Conservation (phyloP, 2,329 filamentous ascomycete species). For the Ustulina deusta region DNA sequence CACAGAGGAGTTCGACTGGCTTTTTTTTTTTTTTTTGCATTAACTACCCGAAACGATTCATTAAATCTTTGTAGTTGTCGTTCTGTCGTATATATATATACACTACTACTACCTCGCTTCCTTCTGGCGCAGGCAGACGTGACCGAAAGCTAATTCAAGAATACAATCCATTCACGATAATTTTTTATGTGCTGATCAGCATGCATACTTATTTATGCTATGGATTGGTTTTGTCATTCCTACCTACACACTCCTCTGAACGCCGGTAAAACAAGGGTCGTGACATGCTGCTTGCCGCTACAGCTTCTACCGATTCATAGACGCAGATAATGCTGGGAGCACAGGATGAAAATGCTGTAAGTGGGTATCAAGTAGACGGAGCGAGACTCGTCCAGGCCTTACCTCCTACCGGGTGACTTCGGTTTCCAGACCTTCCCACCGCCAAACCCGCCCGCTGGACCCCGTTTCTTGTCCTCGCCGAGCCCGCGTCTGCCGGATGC, state of each 20-base stretch:
- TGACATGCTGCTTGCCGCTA: conserved; percentile 7
- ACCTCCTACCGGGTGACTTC: conserved; percentile 49
- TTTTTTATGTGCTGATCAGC: conserved; percentile 1
- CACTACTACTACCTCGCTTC: conserved; percentile 12
- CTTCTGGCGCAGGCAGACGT: conserved; percentile 1
- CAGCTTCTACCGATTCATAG: conserved; percentile 12
- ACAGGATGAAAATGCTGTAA: conserved; percentile 13
- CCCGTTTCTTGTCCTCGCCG: conserved; percentile 63
- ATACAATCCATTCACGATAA: neutral
- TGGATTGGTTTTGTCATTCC: conserved; percentile 18
- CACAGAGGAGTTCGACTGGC: conserved; percentile 34
- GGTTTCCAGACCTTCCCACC: conserved; percentile 57
- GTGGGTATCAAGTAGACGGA: conserved; percentile 39
- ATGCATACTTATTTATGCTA: neutral
- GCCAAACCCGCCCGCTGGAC: conserved; percentile 52
- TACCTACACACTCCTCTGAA: conserved; percentile 29
- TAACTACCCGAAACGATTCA: conserved; percentile 7
- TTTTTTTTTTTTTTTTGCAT: conserved; percentile 17
- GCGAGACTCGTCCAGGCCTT: conserved; percentile 27
- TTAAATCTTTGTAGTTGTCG: conserved; percentile 12
- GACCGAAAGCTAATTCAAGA: neutral
- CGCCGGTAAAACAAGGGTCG: conserved; percentile 31
- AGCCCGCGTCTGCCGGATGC: conserved; percentile 63
- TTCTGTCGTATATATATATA: conserved; percentile 21
- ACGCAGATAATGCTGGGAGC: neutral